A percentile compares a stretch with the other conserved stretches of the same genome.
These are phyloP conservation scores for Trichoderma polysporum DNA, from an alignment of 2,329 filamentous ascomycete species.

Conservation along the genomic window DNA sequence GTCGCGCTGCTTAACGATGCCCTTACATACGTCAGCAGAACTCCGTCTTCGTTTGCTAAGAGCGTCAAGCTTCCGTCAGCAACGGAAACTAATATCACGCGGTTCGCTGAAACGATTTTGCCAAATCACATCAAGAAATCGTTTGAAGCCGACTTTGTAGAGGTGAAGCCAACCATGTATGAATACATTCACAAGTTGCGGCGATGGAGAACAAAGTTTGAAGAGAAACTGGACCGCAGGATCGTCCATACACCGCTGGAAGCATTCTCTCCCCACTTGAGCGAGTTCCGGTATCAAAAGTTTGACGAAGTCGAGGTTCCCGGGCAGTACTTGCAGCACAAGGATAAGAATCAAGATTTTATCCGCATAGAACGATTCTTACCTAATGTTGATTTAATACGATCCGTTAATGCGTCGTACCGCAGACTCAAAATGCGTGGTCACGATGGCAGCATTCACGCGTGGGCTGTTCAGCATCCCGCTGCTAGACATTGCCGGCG, in stretches of 20 bases:
- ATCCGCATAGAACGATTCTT: constrained; percentile 96
- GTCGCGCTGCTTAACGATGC: constrained; percentile 97
- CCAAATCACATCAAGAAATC: constrained; percentile 92
- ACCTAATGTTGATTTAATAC: constrained; percentile 88
- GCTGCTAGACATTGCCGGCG: constrained; percentile 87
- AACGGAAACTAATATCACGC: constrained; percentile 93
- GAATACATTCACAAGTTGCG: constrained; percentile 98
- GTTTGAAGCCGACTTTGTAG: constrained; percentile 96
- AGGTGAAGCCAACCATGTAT: constrained; percentile 93
- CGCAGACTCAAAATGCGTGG: constrained; percentile 92
- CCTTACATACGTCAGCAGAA: constrained; percentile 84
- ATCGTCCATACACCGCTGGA: constrained; percentile 74
- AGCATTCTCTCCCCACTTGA: constrained; percentile 83
- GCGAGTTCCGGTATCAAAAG: constrained; percentile 95
- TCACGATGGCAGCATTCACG: constrained; percentile 94
- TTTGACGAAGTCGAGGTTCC: constrained; percentile 98
- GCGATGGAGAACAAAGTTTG: constrained; percentile 95
- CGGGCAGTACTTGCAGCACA: constrained; percentile 93
- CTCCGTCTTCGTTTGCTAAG: constrained; percentile 81
- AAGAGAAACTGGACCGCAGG: constrained; percentile 91
- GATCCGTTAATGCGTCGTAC: constrained; percentile 87
- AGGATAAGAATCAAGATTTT: constrained; percentile 99
- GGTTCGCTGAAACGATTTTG: constrained; percentile 94
- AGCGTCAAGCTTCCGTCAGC: constrained; percentile 86
- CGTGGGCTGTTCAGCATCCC: constrained; percentile 94